Evolutionary conservation across 148 eudicot species (phyloP).

Genomic region (Heliosperma pusillum): DNA sequence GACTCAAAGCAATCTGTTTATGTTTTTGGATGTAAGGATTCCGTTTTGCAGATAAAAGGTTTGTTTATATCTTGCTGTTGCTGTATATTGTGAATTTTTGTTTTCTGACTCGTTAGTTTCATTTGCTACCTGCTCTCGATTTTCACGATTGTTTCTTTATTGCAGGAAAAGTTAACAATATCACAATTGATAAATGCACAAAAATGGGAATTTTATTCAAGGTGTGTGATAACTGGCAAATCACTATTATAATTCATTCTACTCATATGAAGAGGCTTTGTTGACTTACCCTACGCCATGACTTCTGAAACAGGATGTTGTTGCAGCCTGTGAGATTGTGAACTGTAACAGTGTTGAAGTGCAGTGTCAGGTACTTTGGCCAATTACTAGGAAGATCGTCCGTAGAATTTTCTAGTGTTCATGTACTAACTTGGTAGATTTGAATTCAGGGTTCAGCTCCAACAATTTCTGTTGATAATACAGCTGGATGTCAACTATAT

Average conservation of each 20-base stretch:
- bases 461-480: slow-evolving; percentile 89
- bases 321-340: slow-evolving; percentile 97
- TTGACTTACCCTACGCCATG: slow-evolving; percentile 16
- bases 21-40: slow-evolving; percentile 86
- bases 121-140: not conserved
- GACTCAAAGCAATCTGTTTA: slow-evolving; percentile 90
- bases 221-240: slow-evolving; percentile 39
- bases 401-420: not conserved
- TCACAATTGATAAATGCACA: slow-evolving; percentile 90
- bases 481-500: slow-evolving; percentile 89
- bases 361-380: slow-evolving; percentile 76
- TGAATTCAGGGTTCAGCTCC: slow-evolving; percentile 81
- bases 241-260: not conserved
- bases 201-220: slow-evolving; percentile 79
- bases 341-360: slow-evolving; percentile 89
- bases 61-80: slow-evolving; percentile 12
- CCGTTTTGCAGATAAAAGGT: slow-evolving; percentile 88
- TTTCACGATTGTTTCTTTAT: not conserved
- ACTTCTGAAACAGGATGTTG: slow-evolving; percentile 66
- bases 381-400: not conserved
- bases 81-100: not conserved
- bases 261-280: slow-evolving; percentile 1
- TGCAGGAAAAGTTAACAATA: slow-evolving; percentile 96
- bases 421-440: slow-evolving; percentile 15
- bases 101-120: not conserved